Conservation (phyloP, 352 stramenopile genomes). For the Thraustochytrium sp. region DNA sequence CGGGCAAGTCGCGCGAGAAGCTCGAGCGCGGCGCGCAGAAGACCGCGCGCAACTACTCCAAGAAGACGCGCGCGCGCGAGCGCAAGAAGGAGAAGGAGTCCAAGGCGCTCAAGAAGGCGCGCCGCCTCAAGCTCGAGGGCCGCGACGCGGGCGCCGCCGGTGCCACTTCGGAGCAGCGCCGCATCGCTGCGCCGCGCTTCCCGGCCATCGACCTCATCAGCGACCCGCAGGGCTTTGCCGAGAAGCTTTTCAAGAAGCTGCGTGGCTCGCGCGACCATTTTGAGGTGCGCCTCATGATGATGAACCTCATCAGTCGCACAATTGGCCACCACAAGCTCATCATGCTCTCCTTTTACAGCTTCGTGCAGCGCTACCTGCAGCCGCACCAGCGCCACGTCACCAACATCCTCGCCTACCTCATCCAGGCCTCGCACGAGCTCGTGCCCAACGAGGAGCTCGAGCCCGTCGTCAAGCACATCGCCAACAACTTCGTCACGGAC, state of each 20-base stretch:
- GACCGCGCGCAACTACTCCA: slow-evolving; percentile 83
- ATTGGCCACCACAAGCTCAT: slow-evolving; percentile 95
- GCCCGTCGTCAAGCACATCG: slow-evolving; percentile 91
- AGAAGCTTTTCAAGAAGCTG: slow-evolving; percentile 84
- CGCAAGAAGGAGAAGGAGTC: slow-evolving; percentile 73
- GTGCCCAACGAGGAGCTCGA: slow-evolving; percentile 93
- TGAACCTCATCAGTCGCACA: slow-evolving; percentile 95
- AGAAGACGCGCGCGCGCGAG: slow-evolving; percentile 87
- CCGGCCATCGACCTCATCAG: slow-evolving; percentile 95
- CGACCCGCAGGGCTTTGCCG: slow-evolving; percentile 87
- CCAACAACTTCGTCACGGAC: slow-evolving; percentile 97
- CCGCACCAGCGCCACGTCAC: slow-evolving; percentile 74
- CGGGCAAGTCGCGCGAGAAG: slow-evolving; percentile 6
- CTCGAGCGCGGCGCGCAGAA: slow-evolving; percentile 55
- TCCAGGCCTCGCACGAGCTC: slow-evolving; percentile 93
- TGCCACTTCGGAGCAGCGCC: not conserved
- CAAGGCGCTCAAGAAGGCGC: slow-evolving; percentile 73
- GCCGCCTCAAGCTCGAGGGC: not conserved
- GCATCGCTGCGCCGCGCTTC: slow-evolving; percentile 63
- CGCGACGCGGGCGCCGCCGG: not conserved
- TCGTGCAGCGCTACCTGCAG: slow-evolving; percentile 84
- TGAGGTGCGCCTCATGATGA: slow-evolving; percentile 91
- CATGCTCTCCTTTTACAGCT: slow-evolving; percentile 89
- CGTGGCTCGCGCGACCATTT: slow-evolving; percentile 78
- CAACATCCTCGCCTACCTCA: slow-evolving; percentile 90